These are phyloP conservation scores for Sextonia rubra DNA, from an alignment of 164 flowering plant genomes.

Conservation along the genomic window DNA sequence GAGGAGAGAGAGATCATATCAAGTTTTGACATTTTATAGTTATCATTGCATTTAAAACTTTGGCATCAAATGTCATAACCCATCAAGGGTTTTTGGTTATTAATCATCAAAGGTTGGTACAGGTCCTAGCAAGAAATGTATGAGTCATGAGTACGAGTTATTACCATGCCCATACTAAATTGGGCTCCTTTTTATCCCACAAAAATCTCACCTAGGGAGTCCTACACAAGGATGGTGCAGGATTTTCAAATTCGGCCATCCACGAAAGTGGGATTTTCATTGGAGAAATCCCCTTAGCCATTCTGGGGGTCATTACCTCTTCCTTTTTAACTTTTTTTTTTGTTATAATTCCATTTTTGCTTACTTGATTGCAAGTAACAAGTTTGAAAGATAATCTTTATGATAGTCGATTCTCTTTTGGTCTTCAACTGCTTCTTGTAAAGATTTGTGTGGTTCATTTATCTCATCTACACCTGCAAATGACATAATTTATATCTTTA, in stretches of 20 bases:
- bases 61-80: not conserved
- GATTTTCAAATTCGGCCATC: too few relatives aligned
- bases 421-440: slow-evolving; percentile 76
- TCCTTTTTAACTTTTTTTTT: too few relatives aligned
- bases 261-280: too few relatives aligned
- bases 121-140: not conserved
- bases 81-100: too few relatives aligned
- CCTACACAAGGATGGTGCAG: too few relatives aligned
- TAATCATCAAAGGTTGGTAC: not conserved
- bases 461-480: slow-evolving; percentile 86
- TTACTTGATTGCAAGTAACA: slow-evolving; percentile 12
- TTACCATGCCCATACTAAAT: not conserved
- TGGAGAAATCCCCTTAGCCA: too few relatives aligned
- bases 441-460: slow-evolving; percentile 33
- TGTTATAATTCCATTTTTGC: not conserved
- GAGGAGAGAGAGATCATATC: too few relatives aligned
- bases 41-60: not conserved
- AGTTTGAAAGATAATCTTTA: slow-evolving; percentile 51
- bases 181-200: not conserved
- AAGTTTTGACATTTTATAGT: too few relatives aligned
- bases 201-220: too few relatives aligned
- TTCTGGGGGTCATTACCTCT: too few relatives aligned
- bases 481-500: not conserved
- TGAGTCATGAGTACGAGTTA: not conserved
- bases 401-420: slow-evolving; percentile 55